phyloP scores from a whole-genome alignment of 164 flowering plant species.

The Stephania japonica region DNA sequence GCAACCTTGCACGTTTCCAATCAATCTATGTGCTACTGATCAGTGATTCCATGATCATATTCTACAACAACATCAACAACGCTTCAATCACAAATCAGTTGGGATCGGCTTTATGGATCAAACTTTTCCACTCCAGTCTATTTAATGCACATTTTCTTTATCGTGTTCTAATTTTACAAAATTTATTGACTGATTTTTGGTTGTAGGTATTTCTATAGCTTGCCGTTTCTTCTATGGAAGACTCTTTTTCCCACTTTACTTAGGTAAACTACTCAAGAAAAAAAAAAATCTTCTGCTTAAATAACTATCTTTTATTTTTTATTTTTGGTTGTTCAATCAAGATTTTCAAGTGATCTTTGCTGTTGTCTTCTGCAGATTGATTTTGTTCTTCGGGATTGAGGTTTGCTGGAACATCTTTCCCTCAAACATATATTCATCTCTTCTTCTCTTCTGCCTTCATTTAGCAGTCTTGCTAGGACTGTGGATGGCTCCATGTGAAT shows the following conservation, averaged over 20 bases:
- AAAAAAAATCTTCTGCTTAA: too few relatives aligned
- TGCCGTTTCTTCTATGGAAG: conserved; percentile 80
- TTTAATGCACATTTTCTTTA: neutral
- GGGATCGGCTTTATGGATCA: too few relatives aligned
- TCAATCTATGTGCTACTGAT: neutral
- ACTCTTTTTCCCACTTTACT: conserved; percentile 49
- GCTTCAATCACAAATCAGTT: too few relatives aligned
- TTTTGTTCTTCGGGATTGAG: conserved; percentile 68
- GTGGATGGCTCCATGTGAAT: conserved; percentile 59
- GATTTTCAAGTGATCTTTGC: conserved; percentile 2
- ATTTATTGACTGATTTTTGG: neutral
- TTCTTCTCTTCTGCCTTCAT: conserved; percentile 57
- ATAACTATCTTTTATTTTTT: neutral
- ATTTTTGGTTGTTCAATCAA: conserved; percentile 1
- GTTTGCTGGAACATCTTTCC: conserved; percentile 91
- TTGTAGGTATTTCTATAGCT: conserved; percentile 81
- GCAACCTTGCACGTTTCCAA: neutral
- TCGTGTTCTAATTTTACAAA: neutral
- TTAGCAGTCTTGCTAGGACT: conserved; percentile 60
- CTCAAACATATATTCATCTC: conserved; percentile 66
- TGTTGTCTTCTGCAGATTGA: conserved; percentile 36
- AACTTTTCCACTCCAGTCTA: neutral
- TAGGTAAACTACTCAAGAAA: conserved; percentile 34
- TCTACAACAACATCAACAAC: too few relatives aligned
- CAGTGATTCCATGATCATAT: neutral